These are phyloP conservation scores for Fusarium poae DNA, from an alignment of 2,329 filamentous ascomycete species.

Conservation along the genomic window DNA sequence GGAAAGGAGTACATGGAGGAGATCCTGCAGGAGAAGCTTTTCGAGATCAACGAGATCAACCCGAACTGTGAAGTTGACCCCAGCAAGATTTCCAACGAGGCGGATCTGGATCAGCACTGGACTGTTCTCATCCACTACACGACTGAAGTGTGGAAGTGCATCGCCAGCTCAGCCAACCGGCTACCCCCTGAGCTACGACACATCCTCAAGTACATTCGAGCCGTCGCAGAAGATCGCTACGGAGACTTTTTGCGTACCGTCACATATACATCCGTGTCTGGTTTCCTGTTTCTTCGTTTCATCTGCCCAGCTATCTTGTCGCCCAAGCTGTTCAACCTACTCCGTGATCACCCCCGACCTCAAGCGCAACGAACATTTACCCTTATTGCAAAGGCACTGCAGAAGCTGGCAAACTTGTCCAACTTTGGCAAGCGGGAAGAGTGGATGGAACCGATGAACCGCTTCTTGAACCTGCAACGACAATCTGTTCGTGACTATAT, in stretches of 20 bases:
- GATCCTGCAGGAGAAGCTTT: constrained; percentile 84
- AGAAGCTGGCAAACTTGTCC: constrained; percentile 90
- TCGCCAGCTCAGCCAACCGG: constrained; percentile 78
- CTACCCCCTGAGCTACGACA: constrained; percentile 85
- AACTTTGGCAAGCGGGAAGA: constrained; percentile 94
- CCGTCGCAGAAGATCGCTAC: constrained; percentile 93
- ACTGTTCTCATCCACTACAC: constrained; percentile 79
- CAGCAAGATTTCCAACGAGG: constrained; percentile 72
- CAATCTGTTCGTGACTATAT: constrained; percentile 88
- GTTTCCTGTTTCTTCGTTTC: constrained; percentile 93
- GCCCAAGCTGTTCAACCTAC: constrained; percentile 89
- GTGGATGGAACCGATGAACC: constrained; percentile 99
- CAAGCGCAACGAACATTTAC: constrained; percentile 90
- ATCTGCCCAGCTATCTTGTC: constrained; percentile 97
- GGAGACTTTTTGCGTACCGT: constrained; percentile 92
- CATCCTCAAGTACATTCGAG: constrained; percentile 90
- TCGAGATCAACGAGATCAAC: constrained; percentile 90
- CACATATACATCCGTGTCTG: constrained; percentile 92
- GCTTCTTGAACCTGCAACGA: constrained; percentile 81
- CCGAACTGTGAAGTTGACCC: constrained; percentile 96
- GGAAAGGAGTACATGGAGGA: constrained; percentile 94
- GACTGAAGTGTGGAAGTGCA: constrained; percentile 86
- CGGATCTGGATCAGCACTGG: constrained; percentile 89
- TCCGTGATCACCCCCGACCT: constrained; percentile 84
- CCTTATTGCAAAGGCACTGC: constrained; percentile 90